phyloP scores from a whole-genome alignment of 179 eudicot genomes.

The Actinidia polygama region DNA sequence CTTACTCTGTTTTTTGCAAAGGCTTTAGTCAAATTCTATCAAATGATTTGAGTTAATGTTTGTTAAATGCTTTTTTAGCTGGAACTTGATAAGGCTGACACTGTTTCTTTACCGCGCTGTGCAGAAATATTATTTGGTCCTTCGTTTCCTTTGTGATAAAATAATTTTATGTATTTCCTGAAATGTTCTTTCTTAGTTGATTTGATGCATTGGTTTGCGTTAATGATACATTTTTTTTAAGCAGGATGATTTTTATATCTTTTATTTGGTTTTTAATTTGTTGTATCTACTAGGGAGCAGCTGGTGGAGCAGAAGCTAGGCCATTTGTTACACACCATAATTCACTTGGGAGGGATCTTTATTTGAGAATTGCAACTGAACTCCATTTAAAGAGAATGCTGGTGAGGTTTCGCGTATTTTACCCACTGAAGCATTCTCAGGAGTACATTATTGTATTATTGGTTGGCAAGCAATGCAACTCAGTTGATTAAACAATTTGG shows the following conservation, averaged over 20 bases:
- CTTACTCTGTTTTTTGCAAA: no score
- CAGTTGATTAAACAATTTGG: neutral
- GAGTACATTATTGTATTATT: neutral
- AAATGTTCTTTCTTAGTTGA: no score
- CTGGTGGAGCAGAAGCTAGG: conserved; percentile 99
- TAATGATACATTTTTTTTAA: neutral
- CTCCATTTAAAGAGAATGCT: conserved; percentile 97
- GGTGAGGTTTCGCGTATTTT: conserved; percentile 48
- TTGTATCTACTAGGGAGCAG: conserved; percentile 74
- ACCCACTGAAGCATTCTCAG: neutral
- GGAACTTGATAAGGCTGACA: no score
- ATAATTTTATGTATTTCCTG: no score
- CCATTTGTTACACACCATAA: conserved; percentile 95
- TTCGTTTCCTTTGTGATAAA: no score
- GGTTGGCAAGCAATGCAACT: conserved; percentile 15
- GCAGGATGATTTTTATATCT: neutral
- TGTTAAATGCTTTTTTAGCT: no score
- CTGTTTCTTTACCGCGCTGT: no score
- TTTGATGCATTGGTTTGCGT: no score
- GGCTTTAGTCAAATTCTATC: no score
- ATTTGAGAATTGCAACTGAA: conserved; percentile 94
- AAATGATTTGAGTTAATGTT: no score
- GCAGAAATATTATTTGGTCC: no score
- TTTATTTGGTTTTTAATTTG: conserved; percentile 11
- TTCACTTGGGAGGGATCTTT: conserved; percentile 93